Evolutionary conservation across 768 basidiomycete species (phyloP).

Genomic region (Russula olivacea): DNA sequence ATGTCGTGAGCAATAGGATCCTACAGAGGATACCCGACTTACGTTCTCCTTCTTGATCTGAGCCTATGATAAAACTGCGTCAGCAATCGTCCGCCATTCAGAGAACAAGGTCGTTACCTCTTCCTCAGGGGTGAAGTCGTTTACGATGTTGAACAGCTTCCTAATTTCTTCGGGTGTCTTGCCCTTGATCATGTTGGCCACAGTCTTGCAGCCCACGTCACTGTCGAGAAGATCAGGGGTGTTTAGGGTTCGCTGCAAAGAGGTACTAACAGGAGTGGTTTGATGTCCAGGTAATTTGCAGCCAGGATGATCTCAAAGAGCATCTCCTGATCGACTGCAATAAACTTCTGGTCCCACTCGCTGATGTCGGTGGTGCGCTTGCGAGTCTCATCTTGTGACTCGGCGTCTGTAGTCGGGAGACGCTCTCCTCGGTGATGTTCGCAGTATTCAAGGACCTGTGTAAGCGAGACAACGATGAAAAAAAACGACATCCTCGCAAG

Average conservation of each 20-base stretch:
- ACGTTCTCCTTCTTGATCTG: slow-evolving; percentile 99
- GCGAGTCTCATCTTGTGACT: slow-evolving; percentile 87
- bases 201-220: slow-evolving; percentile 97
- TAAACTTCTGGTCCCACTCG: slow-evolving; percentile 99
- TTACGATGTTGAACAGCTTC: slow-evolving; percentile 95
- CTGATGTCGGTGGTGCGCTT: slow-evolving; percentile 98
- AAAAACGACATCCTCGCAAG: background rate
- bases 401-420: slow-evolving; percentile 78
- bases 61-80: slow-evolving; percentile 43
- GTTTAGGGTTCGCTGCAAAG: background rate
- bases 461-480: slow-evolving; percentile 2
- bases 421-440: slow-evolving; percentile 98
- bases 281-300: slow-evolving; percentile 99
- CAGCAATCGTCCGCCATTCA: slow-evolving; percentile 5
- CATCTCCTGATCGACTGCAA: slow-evolving; percentile 99
- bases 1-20: background rate
- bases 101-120: slow-evolving; percentile 53
- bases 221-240: slow-evolving; percentile 36
- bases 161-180: slow-evolving; percentile 99
- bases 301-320: slow-evolving; percentile 99
- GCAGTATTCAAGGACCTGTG: slow-evolving; percentile 95
- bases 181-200: slow-evolving; percentile 99
- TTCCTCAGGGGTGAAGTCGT: slow-evolving; percentile 98
- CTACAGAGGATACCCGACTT: slow-evolving; percentile 33
- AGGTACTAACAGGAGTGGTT: slow-evolving; percentile 73